Percentiles rank a stretch among this genome's conserved stretches.
phyloP scores from a whole-genome alignment of 192 early-diverging fungal genomes.

The Coemansia sp. region DNA sequence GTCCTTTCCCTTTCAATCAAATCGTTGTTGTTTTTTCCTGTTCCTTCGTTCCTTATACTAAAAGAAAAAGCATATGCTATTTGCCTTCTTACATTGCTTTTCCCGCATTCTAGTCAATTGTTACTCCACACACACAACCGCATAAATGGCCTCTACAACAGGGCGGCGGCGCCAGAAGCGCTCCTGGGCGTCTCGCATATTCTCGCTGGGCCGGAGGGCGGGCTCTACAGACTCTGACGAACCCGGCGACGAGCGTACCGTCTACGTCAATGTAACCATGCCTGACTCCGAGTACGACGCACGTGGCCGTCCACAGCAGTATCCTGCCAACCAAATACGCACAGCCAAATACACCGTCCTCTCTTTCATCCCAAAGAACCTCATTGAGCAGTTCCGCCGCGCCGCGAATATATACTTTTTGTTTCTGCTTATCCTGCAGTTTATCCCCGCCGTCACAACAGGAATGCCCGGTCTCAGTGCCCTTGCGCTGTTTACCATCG shows the following conservation, averaged over 20 bases:
- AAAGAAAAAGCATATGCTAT: neutral
- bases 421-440: slow-evolving; percentile 84
- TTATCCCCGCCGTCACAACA: slow-evolving; percentile 66
- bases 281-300: slow-evolving; percentile 57
- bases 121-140: neutral
- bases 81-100: neutral
- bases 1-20: neutral
- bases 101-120: neutral
- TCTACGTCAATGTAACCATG: slow-evolving; percentile 69
- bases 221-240: slow-evolving; percentile 10
- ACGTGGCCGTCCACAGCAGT: slow-evolving; percentile 47
- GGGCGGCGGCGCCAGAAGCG: slow-evolving; percentile 4
- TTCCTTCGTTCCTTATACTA: neutral
- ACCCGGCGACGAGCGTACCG: slow-evolving; percentile 34
- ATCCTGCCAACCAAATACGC: slow-evolving; percentile 74
- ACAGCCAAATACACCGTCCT: slow-evolving; percentile 92
- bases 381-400: slow-evolving; percentile 95
- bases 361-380: slow-evolving; percentile 92
- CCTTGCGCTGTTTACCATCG: slow-evolving; percentile 79
- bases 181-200: slow-evolving; percentile 20
- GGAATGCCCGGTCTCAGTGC: slow-evolving; percentile 77
- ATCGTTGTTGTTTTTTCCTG: neutral
- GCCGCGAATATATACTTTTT: slow-evolving; percentile 97
- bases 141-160: slow-evolving; percentile 1
- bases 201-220: slow-evolving; percentile 18